A percentile compares a stretch with the other conserved stretches of the same genome.
Conservation (phyloP, 1,139 yeast species). For the Candida tunisiensis region DNA sequence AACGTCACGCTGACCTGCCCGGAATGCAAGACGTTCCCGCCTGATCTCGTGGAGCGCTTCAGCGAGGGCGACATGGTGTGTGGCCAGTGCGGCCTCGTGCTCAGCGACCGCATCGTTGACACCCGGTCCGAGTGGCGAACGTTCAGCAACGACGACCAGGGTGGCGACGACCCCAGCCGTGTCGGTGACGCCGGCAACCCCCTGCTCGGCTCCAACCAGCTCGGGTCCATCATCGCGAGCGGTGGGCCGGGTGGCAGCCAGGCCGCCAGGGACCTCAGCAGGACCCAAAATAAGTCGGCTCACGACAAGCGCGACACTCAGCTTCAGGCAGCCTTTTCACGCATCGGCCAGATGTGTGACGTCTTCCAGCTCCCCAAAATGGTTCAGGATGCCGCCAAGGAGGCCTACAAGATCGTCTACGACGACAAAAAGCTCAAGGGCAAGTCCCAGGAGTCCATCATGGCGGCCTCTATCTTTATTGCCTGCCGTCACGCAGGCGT, state of each 20-base stretch:
- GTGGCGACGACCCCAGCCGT: slow-evolving; percentile 97
- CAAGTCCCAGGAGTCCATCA: slow-evolving; percentile 81
- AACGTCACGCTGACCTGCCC: slow-evolving; percentile 89
- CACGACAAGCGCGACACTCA: slow-evolving; percentile 82
- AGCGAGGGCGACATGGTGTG: slow-evolving; percentile 97
- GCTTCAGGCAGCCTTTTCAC: slow-evolving; percentile 76
- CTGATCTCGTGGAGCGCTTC: slow-evolving; percentile 86
- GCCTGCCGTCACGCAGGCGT: slow-evolving; percentile 94
- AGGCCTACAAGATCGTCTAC: slow-evolving; percentile 80
- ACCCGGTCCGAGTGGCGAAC: slow-evolving; percentile 99
- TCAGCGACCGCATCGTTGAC: slow-evolving; percentile 85
- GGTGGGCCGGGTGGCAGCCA: slow-evolving; percentile 49
- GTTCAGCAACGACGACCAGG: slow-evolving; percentile 86
- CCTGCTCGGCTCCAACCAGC: slow-evolving; percentile 74
- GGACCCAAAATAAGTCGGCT: slow-evolving; percentile 76
- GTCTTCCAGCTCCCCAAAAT: slow-evolving; percentile 89
- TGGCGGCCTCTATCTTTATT: slow-evolving; percentile 91
- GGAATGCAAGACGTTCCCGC: slow-evolving; percentile 90
- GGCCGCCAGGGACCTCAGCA: slow-evolving; percentile 70
- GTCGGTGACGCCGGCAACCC: slow-evolving; percentile 99
- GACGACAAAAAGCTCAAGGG: slow-evolving; percentile 83
- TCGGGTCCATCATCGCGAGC: slow-evolving; percentile 82
- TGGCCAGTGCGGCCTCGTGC: slow-evolving; percentile 88
- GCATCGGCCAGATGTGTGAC: slow-evolving; percentile 91
- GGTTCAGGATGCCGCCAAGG: slow-evolving; percentile 95